Conservation (phyloP, 805 yeast species). For the Kodamaea sagamina region DNA sequence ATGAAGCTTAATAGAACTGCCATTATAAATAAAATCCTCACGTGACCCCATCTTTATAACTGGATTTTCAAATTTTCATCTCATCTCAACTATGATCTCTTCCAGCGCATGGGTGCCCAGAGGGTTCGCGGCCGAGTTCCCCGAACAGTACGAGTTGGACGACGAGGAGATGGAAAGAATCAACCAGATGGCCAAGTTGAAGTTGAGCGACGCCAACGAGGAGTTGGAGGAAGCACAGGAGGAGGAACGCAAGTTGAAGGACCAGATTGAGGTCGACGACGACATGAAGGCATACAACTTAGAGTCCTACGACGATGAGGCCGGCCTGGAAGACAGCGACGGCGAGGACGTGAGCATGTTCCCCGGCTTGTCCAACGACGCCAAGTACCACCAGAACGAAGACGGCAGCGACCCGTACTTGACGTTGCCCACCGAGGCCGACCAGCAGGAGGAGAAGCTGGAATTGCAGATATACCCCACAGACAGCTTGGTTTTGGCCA, state of each 20-base stretch:
- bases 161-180: conserved; percentile 94
- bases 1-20: too few species aligned
- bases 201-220: conserved; percentile 73
- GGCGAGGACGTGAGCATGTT: conserved; percentile 67
- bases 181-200: conserved; percentile 78
- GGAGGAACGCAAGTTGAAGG: conserved; percentile 37
- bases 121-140: conserved; percentile 91
- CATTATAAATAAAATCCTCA: too few species aligned
- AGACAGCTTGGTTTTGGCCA: conserved; percentile 85
- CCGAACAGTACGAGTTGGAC: conserved; percentile 81
- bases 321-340: conserved; percentile 32
- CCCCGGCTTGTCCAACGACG: conserved; percentile 68
- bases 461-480: conserved; percentile 87
- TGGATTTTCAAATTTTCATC: conserved; percentile 6
- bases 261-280: conserved; percentile 69
- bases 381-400: conserved; percentile 51
- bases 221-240: conserved; percentile 56
- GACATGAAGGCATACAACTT: conserved; percentile 86
- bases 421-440: conserved; percentile 62
- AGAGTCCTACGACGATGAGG: conserved; percentile 75
- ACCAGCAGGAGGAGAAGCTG: conserved; percentile 71
- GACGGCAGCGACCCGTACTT: conserved; percentile 62
- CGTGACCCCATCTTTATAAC: not conserved
- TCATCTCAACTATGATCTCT: conserved; percentile 66
- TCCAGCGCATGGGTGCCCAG: conserved; percentile 95